These are phyloP conservation scores for Dioscorea cayenensis DNA, from an alignment of 116 monocot species.

Conservation along the genomic window DNA sequence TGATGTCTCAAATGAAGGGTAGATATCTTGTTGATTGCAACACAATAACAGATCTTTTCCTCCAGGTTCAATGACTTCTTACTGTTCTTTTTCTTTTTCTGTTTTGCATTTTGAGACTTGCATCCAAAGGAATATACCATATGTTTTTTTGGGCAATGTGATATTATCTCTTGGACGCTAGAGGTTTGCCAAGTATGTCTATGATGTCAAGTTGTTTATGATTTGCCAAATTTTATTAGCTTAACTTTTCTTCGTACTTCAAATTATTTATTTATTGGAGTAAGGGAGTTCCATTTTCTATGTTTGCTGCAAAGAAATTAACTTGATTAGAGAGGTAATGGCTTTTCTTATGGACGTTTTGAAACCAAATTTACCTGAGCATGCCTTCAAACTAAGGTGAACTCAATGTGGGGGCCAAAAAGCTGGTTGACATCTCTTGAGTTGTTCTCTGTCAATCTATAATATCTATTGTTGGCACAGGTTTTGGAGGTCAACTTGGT, in stretches of 20 bases:
- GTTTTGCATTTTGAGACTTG: too few species aligned
- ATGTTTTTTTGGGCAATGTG: too few species aligned
- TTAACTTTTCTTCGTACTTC: constrained; percentile 4
- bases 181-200: too few species aligned
- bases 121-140: too few species aligned
- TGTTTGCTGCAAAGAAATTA: constrained; percentile 57
- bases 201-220: too few species aligned
- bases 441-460: too few species aligned
- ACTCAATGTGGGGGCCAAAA: neutral
- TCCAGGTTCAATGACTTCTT: constrained; percentile 53
- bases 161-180: too few species aligned
- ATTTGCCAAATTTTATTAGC: too few species aligned
- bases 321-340: constrained; percentile 94
- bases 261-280: too few species aligned
- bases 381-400: constrained; percentile 97
- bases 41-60: too few species aligned
- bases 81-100: too few species aligned
- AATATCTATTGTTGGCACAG: constrained; percentile 26
- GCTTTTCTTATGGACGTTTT: constrained; percentile 97
- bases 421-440: neutral
- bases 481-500: constrained; percentile 98
- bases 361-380: constrained; percentile 94
- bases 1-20: constrained; percentile 99
- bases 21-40: constrained; percentile 97
- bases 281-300: neutral